Evolutionary conservation across 352 stramenopile genomes (phyloP), one percentile per base, ranked within the genome.

Genomic region (Phytopythium kandeliae): DNA sequence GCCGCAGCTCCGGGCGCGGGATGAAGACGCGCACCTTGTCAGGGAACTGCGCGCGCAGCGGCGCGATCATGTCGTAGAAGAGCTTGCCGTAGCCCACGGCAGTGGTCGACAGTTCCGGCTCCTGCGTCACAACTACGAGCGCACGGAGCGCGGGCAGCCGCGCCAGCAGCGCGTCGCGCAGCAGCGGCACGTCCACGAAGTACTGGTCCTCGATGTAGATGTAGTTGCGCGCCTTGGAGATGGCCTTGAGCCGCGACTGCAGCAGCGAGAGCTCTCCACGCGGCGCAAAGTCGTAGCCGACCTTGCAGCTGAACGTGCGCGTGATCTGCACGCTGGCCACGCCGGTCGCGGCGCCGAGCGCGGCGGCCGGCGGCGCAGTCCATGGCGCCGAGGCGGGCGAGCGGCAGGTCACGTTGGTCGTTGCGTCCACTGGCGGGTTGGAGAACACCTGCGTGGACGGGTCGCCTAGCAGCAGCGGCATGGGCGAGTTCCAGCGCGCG

Each of bases 151-250:
- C 51, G 2, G 72, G 74, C 17, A 86, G 51, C 1, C 74, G 61
- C 19, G 71, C 58, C 16, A 86, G 35, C 7, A 89, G 47, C 0
- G 65, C 70, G 10, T 69, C 52, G 0, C 84, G 46, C 7, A 86
- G 43, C 40, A 78, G 52, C 0, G 70, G 72, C 4, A 86, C 70
- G 24, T 67, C 47, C 0, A 81, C 56, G 36, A 86, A 83, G 60
- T 86, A 86, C 60, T 86, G 74, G 51, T 86, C 74, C 37, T 86
- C 71, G 22, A 86, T 76, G 62, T 82, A 86, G 31, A 86, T 74
- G 42, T 67, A 86, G 57, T 84, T 86, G 51, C 73, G 73, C 3
- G 74, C 74, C 37, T 67, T 73, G 22, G 57, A 54, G 33, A 84
- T 73, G 13, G 67, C 74, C 51, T 86, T 82, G 51, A 86, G 54